These are phyloP conservation scores for Canavalia gladiata DNA, from an alignment of 306 rosid species.

Conservation along the genomic window DNA sequence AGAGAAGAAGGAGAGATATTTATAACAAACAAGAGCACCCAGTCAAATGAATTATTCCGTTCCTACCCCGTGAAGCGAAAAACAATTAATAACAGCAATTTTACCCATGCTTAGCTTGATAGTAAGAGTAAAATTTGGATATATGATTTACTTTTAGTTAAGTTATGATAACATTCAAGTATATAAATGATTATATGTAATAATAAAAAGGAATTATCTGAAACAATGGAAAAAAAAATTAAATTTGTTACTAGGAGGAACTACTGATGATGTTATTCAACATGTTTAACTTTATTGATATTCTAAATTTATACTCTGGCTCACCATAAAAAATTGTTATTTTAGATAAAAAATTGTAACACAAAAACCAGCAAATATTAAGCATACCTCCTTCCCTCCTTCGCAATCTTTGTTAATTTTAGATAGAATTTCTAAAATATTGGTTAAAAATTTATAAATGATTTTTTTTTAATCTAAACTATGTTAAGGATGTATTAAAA, in stretches of 20 bases:
- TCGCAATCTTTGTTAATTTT: background rate
- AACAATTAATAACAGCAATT: constrained; percentile 7
- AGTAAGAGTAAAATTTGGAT: background rate
- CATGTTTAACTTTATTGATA: background rate
- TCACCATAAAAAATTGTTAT: background rate
- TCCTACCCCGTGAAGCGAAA: background rate
- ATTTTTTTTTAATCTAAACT: too few relatives aligned
- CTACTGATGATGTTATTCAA: background rate
- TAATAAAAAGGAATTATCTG: too few relatives aligned
- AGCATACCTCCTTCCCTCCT: background rate
- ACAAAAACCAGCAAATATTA: background rate
- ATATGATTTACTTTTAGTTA: background rate
- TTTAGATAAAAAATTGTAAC: too few relatives aligned
- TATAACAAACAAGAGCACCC: background rate
- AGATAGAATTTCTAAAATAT: background rate
- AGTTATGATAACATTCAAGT: background rate
- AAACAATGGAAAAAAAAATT: too few relatives aligned
- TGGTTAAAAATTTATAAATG: too few relatives aligned
- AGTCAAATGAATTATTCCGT: background rate
- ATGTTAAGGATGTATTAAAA: too few relatives aligned
- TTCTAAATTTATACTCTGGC: background rate
- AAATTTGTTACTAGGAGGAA: background rate
- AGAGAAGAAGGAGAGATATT: background rate
- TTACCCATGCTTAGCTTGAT: background rate
- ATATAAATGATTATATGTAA: background rate